Conservation (phyloP, 2,329 filamentous ascomycete genomes). For the Hymenoscyphus scutula region DNA sequence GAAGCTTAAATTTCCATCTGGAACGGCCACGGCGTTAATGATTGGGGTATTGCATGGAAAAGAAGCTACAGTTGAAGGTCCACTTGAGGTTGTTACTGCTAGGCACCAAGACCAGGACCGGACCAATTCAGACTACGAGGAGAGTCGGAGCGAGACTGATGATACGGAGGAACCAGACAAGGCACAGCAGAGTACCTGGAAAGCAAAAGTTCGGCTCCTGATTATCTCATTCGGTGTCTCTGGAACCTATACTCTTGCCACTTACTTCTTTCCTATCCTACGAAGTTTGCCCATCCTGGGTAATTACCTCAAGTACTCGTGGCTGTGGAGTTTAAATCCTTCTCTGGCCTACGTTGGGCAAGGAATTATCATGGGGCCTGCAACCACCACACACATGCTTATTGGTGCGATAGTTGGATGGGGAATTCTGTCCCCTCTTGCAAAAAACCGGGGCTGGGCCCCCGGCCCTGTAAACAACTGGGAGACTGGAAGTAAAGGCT, state of each 20-base stretch:
- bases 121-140: not conserved
- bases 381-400: constrained; percentile 94
- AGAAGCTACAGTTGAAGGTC: constrained; percentile 31
- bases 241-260: constrained; percentile 70
- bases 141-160: constrained; percentile 19
- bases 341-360: constrained; percentile 97
- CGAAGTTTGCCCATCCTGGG: constrained; percentile 89
- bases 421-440: constrained; percentile 85
- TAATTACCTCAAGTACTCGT: constrained; percentile 66
- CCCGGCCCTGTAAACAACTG: constrained; percentile 83
- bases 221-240: constrained; percentile 57
- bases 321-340: constrained; percentile 95
- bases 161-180: constrained; percentile 28
- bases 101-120: not conserved
- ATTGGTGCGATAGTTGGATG: constrained; percentile 86
- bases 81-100: constrained; percentile 7
- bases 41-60: constrained; percentile 84
- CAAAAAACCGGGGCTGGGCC: constrained; percentile 84
- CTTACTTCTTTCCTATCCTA: constrained; percentile 85
- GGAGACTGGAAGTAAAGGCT: constrained; percentile 91
- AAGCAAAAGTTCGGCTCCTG: constrained; percentile 40
- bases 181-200: constrained; percentile 33
- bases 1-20: constrained; percentile 89
- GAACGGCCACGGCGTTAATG: constrained; percentile 91
- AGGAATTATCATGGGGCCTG: constrained; percentile 96